Percentiles rank a stretch among this genome's conserved stretches.
Conservation (phyloP, 345 rosid genomes). For the Leavenworthia alabamica region DNA sequence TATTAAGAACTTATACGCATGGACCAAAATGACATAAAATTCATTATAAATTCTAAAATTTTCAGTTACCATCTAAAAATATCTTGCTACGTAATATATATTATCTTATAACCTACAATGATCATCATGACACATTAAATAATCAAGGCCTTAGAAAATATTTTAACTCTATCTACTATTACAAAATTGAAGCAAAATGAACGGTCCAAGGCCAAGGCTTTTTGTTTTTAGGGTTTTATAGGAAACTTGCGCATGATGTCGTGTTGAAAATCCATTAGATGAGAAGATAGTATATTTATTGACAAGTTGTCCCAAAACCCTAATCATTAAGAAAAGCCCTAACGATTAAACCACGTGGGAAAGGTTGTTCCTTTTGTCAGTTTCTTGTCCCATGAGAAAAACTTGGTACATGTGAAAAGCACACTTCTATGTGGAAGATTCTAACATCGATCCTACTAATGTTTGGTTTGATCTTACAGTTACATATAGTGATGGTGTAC, state of each 20-base stretch:
- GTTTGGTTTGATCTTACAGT: constrained; percentile 12
- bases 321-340: constrained; percentile 35
- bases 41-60: neutral
- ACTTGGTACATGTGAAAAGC: constrained; percentile 25
- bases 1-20: constrained; percentile 41
- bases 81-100: neutral
- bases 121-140: constrained; percentile 20
- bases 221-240: constrained; percentile 23
- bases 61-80: neutral
- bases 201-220: constrained; percentile 22
- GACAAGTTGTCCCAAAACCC: constrained; percentile 24
- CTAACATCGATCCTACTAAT: neutral
- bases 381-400: constrained; percentile 21
- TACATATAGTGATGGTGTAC: constrained; percentile 4
- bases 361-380: constrained; percentile 24
- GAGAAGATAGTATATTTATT: neutral
- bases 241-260: constrained; percentile 9
- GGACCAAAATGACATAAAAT: constrained; percentile 43
- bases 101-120: constrained; percentile 20
- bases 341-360: constrained; percentile 41
- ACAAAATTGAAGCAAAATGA: constrained; percentile 1
- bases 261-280: constrained; percentile 21
- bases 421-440: constrained; percentile 10
- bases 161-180: neutral
- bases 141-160: constrained; percentile 1